Evolutionary conservation across 1,139 yeast genomes (phyloP).

Genomic region (Taphrina sp.): DNA sequence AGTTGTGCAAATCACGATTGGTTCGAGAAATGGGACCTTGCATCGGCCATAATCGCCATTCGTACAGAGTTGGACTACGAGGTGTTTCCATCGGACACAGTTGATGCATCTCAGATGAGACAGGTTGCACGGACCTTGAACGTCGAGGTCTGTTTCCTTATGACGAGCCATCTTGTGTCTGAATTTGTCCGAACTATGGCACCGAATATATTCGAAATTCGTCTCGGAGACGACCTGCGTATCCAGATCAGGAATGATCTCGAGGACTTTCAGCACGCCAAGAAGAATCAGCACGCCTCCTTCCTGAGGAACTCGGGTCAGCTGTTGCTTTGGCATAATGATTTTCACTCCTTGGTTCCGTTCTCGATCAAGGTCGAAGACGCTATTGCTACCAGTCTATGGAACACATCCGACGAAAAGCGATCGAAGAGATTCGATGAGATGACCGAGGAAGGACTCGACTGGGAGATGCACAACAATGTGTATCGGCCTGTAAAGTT

Average conservation of each 20-base stretch:
- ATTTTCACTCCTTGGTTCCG: slow-evolving; percentile 25
- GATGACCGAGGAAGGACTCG: background rate
- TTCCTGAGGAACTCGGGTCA: slow-evolving; percentile 34
- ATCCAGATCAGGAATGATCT: slow-evolving; percentile 20
- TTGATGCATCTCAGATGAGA: background rate
- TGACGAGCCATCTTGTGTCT: slow-evolving; percentile 5
- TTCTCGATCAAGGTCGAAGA: slow-evolving; percentile 31
- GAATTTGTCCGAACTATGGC: slow-evolving; percentile 9
- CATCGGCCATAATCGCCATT: slow-evolving; percentile 10
- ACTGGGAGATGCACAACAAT: background rate
- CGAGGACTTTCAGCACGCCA: slow-evolving; percentile 26
- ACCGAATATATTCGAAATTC: background rate
- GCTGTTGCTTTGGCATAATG: slow-evolving; percentile 36
- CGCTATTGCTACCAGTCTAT: slow-evolving; percentile 1
- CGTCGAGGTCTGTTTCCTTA: slow-evolving; percentile 16
- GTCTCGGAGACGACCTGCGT: background rate
- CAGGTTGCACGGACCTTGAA: slow-evolving; percentile 4
- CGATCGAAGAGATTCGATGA: background rate
- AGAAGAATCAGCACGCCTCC: slow-evolving; percentile 36
- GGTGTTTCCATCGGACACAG: slow-evolving; percentile 8
- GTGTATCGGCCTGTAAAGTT: slow-evolving; percentile 16
- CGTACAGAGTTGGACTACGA: slow-evolving; percentile 17
- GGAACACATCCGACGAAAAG: background rate
- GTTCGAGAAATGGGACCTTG: slow-evolving; percentile 27
- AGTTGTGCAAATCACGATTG: slow-evolving; percentile 21